phyloP scores from a whole-genome alignment of 345 rosid species.

The Ceriops decandra region DNA sequence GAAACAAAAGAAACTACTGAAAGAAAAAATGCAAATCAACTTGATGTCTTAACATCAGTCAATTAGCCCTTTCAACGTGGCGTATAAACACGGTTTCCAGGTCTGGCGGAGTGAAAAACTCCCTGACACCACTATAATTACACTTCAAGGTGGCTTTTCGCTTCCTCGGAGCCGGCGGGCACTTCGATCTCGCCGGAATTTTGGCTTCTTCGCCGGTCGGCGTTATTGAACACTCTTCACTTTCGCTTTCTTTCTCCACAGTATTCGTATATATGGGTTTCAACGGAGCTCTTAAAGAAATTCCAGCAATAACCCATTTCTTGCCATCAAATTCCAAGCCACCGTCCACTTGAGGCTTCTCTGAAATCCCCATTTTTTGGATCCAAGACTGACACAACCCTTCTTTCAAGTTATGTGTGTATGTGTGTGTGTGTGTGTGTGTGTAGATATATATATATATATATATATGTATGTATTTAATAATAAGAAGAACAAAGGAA shows the following conservation, averaged over 20 bases:
- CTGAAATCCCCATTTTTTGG: slow-evolving; percentile 49
- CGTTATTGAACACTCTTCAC: slow-evolving; percentile 39
- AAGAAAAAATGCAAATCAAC: background rate
- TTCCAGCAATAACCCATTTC: slow-evolving; percentile 54
- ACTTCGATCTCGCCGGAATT: slow-evolving; percentile 26
- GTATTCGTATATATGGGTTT: slow-evolving; percentile 48
- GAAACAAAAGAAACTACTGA: background rate
- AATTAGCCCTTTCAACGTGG: slow-evolving; percentile 25
- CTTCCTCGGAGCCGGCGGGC: slow-evolving; percentile 51
- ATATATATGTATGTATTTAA: no score
- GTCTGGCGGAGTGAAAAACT: slow-evolving; percentile 47
- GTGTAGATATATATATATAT: no score
- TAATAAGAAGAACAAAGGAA: slow-evolving; percentile 27
- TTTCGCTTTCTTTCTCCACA: slow-evolving; percentile 22
- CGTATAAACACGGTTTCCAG: slow-evolving; percentile 41
- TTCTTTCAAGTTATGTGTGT: background rate
- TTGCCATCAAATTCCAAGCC: slow-evolving; percentile 47
- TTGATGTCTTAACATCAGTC: background rate
- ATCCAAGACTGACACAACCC: slow-evolving; percentile 1
- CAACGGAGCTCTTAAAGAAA: slow-evolving; percentile 52
- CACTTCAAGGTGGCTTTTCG: slow-evolving; percentile 26
- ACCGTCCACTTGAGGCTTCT: slow-evolving; percentile 47
- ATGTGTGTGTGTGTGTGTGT: no score
- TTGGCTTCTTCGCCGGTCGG: slow-evolving; percentile 34
- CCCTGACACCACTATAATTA: slow-evolving; percentile 25